Evolutionary conservation across 768 basidiomycete species (phyloP).

Genomic region (Lentinula edodes): DNA sequence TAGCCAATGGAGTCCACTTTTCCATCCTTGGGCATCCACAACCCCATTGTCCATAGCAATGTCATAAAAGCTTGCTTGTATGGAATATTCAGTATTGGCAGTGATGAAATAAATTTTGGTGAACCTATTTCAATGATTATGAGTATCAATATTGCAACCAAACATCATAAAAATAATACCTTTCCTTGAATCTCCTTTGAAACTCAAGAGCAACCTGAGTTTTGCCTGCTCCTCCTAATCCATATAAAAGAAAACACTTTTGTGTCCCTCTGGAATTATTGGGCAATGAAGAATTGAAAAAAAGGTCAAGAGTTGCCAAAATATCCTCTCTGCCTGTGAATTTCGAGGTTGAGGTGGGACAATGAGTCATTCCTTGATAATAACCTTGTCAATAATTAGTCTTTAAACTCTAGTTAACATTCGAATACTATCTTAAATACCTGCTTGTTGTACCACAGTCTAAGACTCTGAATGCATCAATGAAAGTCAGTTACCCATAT

Average conservation of each 20-base stretch:
- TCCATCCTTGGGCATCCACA: not conserved
- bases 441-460: not conserved
- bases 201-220: conserved; percentile 5
- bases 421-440: not conserved
- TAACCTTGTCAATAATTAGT: not conserved
- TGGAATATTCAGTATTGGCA: not conserved
- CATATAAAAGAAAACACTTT: not conserved
- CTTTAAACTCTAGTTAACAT: too few species aligned
- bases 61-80: not conserved
- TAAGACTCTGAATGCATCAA: not conserved
- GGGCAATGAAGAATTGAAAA: not conserved
- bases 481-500: too few species aligned
- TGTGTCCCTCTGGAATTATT: too few species aligned
- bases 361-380: not conserved
- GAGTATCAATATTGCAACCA: too few species aligned
- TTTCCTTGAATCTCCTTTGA: not conserved
- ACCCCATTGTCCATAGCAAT: not conserved
- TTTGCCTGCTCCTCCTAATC: conserved; percentile 4
- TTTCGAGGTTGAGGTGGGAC: not conserved
- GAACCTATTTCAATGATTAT: not conserved
- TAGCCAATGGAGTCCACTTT: not conserved
- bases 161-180: not conserved
- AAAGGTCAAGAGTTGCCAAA: not conserved
- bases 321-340: not conserved
- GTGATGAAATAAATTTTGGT: not conserved